These are phyloP conservation scores for Nicotiana paniculata DNA, from an alignment of 257 asterid genomes.

Conservation along the genomic window DNA sequence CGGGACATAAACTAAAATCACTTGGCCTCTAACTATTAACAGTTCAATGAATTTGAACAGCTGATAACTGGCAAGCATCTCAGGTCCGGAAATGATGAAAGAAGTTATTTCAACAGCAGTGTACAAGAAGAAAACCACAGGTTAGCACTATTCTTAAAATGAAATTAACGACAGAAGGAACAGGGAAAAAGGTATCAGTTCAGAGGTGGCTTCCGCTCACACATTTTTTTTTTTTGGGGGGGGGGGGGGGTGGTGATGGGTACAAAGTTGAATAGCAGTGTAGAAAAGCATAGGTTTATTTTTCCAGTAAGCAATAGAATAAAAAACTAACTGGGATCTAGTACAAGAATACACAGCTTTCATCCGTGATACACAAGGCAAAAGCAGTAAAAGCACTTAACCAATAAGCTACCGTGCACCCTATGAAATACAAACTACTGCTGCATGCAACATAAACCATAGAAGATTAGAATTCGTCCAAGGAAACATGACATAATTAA, in stretches of 20 bases:
- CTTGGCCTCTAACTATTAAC: background rate
- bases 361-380: background rate
- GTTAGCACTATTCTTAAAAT: background rate
- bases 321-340: background rate
- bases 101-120: background rate
- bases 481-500: background rate
- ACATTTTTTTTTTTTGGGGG: too few relatives aligned
- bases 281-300: background rate
- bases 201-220: background rate
- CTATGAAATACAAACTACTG: background rate
- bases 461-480: background rate
- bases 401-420: background rate
- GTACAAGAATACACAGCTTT: background rate
- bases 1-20: background rate
- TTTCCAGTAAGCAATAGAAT: background rate
- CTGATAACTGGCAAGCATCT: background rate
- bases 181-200: background rate
- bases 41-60: background rate
- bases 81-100: background rate
- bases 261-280: background rate
- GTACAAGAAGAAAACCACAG: background rate
- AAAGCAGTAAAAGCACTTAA: background rate
- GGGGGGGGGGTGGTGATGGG: background rate
- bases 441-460: background rate
- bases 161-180: background rate